Base-by-base conservation (phyloP, 129 eudicot species). In the Chrysanthemum makinoi region DNA sequence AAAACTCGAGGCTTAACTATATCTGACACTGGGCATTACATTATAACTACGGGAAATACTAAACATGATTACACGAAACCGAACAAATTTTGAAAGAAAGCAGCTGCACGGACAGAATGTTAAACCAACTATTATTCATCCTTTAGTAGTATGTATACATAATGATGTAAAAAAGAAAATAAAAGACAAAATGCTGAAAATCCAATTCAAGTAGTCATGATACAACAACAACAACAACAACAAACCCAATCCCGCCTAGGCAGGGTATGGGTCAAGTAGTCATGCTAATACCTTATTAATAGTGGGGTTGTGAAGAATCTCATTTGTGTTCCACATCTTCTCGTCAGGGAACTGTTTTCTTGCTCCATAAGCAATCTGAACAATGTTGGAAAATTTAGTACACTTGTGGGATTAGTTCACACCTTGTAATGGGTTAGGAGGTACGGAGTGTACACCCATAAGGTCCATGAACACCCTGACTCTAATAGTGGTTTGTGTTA, bases 261-360 rank as follows among this genome's bases (percentile, higher is more conserved):
- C n/a, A n/a, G n/a, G n/a, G n/a, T n/a, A n/a, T n/a, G n/a, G n/a
- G n/a, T n/a, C n/a, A n/a, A n/a, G n/a, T n/a, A n/a, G n/a, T n/a
- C n/a, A 52, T 51, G 10, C 46, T 55, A 9, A 70, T 74, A 89
- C 96, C 98, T 84, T 81, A 60, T 89, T 92, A 67, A 92, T 96
- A 65, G 91, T 92, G 15, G 98, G 98, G 60, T 89, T 92, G 73
- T 92, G 98, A 72, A 92, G 86, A 22, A 92, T 92, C 68, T 92
- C 95, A 72, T 92, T 92, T 12, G 98, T 92, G 62, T 89, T 75
- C 98, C 98, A 92, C n/a, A 92, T 86, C 75, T 71, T 92, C 82
- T 86, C 86, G 3, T 80, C 64, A 47, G 95, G 96, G 24, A 86
- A 92, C 62, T 77, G 81, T 69, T 77, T 77, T 48, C 81, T 77